Conservation (phyloP, 768 basidiomycete species). For the Auriscalpium orientale region DNA sequence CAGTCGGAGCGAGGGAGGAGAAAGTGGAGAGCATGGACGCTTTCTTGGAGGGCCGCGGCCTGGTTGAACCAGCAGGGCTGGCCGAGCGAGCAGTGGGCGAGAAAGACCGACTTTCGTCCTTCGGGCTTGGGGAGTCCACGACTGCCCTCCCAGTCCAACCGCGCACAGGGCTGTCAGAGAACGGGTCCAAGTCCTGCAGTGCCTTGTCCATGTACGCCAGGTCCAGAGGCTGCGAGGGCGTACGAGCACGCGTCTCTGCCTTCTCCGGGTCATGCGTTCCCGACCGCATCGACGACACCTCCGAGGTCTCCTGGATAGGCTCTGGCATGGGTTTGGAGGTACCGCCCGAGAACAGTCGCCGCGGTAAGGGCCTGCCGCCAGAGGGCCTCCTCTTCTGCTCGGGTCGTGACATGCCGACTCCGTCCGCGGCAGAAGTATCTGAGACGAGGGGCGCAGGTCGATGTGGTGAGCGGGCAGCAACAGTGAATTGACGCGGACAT, state of each 20-base stretch:
- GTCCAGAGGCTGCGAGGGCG: neutral
- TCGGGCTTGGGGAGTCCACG: neutral
- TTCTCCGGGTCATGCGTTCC: neutral
- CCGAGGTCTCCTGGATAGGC: neutral
- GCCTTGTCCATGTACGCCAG: neutral
- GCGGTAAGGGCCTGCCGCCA: neutral
- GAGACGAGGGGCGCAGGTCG: too few relatives aligned
- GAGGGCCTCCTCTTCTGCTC: neutral
- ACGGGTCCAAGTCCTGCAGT: neutral
- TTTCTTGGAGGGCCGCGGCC: conserved; percentile 10
- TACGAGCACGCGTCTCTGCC: neutral
- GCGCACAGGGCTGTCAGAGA: neutral
- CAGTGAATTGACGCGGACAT: too few relatives aligned
- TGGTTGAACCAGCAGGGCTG: neutral
- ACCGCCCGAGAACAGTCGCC: neutral
- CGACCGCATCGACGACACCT: neutral
- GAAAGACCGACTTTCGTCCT: neutral
- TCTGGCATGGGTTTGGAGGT: neutral
- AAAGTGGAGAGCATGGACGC: conserved; percentile 10
- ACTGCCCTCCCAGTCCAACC: neutral
- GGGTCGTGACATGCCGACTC: neutral
- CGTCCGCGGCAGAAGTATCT: too few relatives aligned
- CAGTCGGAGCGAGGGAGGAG: conserved; percentile 2
- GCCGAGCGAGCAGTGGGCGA: neutral
- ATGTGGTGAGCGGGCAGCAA: too few relatives aligned